A percentile compares a stretch with the other conserved stretches of the same genome.
These are phyloP conservation scores for Arthromyces matolae DNA, from an alignment of 768 basidiomycete species.

Conservation along the genomic window DNA sequence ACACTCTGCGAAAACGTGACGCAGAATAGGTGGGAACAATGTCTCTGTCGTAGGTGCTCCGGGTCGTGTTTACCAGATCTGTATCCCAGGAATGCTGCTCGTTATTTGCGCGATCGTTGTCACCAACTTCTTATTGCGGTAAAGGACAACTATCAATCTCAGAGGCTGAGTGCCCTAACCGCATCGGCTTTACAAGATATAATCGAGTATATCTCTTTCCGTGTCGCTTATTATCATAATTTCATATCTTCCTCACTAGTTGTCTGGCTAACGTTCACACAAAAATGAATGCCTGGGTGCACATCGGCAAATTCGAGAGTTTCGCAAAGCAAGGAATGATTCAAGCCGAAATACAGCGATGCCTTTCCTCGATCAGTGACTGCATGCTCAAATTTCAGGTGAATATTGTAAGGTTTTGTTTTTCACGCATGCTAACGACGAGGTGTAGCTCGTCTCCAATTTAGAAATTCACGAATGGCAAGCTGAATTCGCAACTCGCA, in stretches of 20 bases:
- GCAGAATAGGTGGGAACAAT: constrained; percentile 39
- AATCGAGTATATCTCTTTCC: constrained; percentile 14
- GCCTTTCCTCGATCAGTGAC: constrained; percentile 42
- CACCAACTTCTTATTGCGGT: constrained; percentile 38
- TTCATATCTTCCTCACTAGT: constrained; percentile 11
- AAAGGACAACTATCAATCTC: constrained; percentile 27
- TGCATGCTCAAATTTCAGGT: constrained; percentile 49
- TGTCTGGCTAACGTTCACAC: constrained; percentile 32
- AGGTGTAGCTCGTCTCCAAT: constrained; percentile 40
- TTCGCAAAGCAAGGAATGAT: constrained; percentile 34
- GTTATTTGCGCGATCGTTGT: constrained; percentile 45
- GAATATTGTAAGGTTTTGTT: neutral
- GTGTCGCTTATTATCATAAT: neutral
- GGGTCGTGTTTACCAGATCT: constrained; percentile 3
- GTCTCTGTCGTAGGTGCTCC: neutral
- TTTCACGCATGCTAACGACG: neutral
- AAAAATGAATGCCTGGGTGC: constrained; percentile 43
- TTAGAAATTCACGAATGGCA: constrained; percentile 49
- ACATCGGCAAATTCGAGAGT: constrained; percentile 34
- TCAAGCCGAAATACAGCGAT: constrained; percentile 38
- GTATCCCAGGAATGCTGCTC: constrained; percentile 35
- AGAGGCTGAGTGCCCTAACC: constrained; percentile 30
- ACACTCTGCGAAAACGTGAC: constrained; percentile 44
- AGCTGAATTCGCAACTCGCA: constrained; percentile 34
- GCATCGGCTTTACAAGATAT: constrained; percentile 31